Evolutionary conservation across 2,329 filamentous ascomycete species (phyloP).

Genomic region (Fusarium nurragi): DNA sequence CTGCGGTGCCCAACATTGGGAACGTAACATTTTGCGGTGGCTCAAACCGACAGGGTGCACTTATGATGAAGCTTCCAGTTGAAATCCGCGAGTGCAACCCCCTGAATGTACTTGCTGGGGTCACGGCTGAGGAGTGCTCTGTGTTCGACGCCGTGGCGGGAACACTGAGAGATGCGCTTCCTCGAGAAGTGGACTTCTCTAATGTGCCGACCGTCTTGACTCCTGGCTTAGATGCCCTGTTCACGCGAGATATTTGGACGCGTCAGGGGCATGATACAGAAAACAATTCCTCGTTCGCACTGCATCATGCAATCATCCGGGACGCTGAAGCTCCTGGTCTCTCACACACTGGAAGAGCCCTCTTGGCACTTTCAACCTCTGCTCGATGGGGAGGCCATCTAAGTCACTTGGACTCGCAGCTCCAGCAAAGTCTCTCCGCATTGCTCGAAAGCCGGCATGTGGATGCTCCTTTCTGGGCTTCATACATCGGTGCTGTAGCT

Average conservation of each 20-base stretch:
- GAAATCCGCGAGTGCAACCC: slow-evolving; percentile 72
- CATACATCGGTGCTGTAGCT: slow-evolving; percentile 62
- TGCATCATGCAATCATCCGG: slow-evolving; percentile 77
- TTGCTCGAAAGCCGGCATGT: slow-evolving; percentile 52
- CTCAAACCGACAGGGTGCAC: slow-evolving; percentile 83
- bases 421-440: slow-evolving; percentile 55
- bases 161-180: slow-evolving; percentile 55
- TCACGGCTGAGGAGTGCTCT: slow-evolving; percentile 41
- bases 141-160: slow-evolving; percentile 51
- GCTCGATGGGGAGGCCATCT: slow-evolving; percentile 77
- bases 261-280: slow-evolving; percentile 59
- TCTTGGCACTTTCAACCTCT: slow-evolving; percentile 76
- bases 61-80: slow-evolving; percentile 75
- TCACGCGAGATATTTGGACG: slow-evolving; percentile 63
- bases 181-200: slow-evolving; percentile 49
- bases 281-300: slow-evolving; percentile 70
- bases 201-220: slow-evolving; percentile 55
- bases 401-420: slow-evolving; percentile 57
- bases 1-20: slow-evolving; percentile 74
- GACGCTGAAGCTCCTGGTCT: slow-evolving; percentile 76
- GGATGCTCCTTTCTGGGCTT: slow-evolving; percentile 61
- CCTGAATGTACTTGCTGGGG: slow-evolving; percentile 55
- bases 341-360: slow-evolving; percentile 74
- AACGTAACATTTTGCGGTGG: slow-evolving; percentile 86
- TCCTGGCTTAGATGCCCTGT: slow-evolving; percentile 55